Evolutionary conservation across 2,329 filamentous ascomycete genomes (phyloP).

Genomic region (Microcyclosporella mali): DNA sequence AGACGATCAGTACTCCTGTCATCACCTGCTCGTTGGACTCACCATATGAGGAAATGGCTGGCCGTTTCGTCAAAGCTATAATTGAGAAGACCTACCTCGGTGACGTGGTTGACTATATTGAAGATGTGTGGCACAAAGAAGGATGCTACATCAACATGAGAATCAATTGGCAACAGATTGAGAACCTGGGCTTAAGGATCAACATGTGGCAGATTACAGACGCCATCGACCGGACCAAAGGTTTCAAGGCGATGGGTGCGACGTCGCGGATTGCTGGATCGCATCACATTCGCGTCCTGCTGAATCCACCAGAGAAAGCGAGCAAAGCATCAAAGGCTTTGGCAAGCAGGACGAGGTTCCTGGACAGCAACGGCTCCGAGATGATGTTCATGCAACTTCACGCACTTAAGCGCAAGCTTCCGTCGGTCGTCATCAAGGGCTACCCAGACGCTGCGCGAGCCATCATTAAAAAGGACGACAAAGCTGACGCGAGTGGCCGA

Average conservation of each 20-base stretch:
- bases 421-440: slow-evolving; percentile 78
- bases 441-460: slow-evolving; percentile 80
- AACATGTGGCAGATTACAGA: slow-evolving; percentile 64
- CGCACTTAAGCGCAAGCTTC: slow-evolving; percentile 73
- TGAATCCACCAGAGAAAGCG: slow-evolving; percentile 46
- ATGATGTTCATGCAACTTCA: slow-evolving; percentile 74
- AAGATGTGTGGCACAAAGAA: slow-evolving; percentile 79
- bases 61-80: slow-evolving; percentile 83
- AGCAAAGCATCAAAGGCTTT: slow-evolving; percentile 30
- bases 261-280: slow-evolving; percentile 22
- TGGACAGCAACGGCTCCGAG: slow-evolving; percentile 46
- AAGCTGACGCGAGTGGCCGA: slow-evolving; percentile 58
- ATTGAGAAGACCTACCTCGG: slow-evolving; percentile 92
- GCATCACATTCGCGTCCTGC: slow-evolving; percentile 60
- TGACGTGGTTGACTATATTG: slow-evolving; percentile 73
- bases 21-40: slow-evolving; percentile 82
- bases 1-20: slow-evolving; percentile 86
- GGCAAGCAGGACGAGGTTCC: slow-evolving; percentile 32
- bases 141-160: slow-evolving; percentile 72
- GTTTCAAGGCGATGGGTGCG: slow-evolving; percentile 57
- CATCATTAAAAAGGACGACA: slow-evolving; percentile 76
- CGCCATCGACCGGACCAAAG: slow-evolving; percentile 74
- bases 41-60: slow-evolving; percentile 65
- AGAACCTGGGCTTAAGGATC: slow-evolving; percentile 76
- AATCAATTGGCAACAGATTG: slow-evolving; percentile 72